phyloP scores from a whole-genome alignment of 306 rosid genomes.

The Castanopsis chinensis region DNA sequence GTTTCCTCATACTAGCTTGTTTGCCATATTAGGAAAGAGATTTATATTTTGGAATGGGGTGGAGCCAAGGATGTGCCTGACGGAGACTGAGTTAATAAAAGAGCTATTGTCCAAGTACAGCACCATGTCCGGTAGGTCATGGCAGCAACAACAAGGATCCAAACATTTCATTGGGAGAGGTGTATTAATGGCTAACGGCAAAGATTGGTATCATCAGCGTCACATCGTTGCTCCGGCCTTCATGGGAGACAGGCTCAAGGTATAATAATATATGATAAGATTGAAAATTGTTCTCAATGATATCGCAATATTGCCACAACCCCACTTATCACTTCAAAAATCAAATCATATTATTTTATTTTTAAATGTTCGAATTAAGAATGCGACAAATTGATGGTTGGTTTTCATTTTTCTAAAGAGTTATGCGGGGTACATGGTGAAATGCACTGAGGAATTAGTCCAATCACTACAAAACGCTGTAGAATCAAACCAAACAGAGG shows the following conservation, averaged over 20 bases:
- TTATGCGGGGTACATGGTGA: conserved; percentile 91
- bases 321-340: not conserved
- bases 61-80: conserved; percentile 59
- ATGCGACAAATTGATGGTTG: conserved; percentile 18
- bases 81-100: conserved; percentile 62
- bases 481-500: conserved; percentile 44
- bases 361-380: not conserved
- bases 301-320: not conserved
- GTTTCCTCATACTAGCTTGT: not conserved
- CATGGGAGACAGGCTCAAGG: conserved; percentile 65
- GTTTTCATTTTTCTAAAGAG: conserved; percentile 40
- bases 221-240: conserved; percentile 72
- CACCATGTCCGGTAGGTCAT: conserved; percentile 52
- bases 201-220: conserved; percentile 68
- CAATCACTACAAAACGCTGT: conserved; percentile 51
- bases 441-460: conserved; percentile 78
- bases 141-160: conserved; percentile 64
- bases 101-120: conserved; percentile 52
- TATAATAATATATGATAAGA: conserved; percentile 18
- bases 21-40: conserved; percentile 41
- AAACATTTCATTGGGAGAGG: conserved; percentile 65
- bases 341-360: not conserved
- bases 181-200: conserved; percentile 66
- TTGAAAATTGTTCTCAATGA: not conserved
- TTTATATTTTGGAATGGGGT: conserved; percentile 63